Base-by-base conservation (phyloP, 2,329 filamentous ascomycete genomes). In the Rasamsonia emersonii region DNA sequence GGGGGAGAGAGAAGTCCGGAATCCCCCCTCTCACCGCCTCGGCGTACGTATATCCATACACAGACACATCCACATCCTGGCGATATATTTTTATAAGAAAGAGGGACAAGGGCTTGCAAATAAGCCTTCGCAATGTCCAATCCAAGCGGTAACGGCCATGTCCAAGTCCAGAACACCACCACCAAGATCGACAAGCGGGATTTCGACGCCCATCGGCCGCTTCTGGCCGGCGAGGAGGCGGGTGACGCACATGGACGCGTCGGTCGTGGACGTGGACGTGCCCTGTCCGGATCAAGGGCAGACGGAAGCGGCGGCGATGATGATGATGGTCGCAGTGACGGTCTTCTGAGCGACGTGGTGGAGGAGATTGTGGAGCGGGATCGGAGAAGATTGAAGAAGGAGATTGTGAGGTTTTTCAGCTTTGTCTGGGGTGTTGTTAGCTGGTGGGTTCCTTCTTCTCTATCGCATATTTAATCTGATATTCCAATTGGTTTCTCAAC, bases 401-500 rank as follows among this genome's bases (percentile, higher is more conserved):
- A 74, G 42, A 54, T 69, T 5, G 47, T 68, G 3, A 64, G 74
- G 33, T 69, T 73, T 40, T 47, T 67, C 36, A 73, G 71, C 52
- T 79, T 79, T 51, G 58, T 56, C 18, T 77, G 70, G 69, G 75
- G 73, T 20, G 63, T 79, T 33, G 53, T 79, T 38, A 74, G 67
- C 50, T 77, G 73, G 67, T 70, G 54, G 38, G 56, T 30, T 18
- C 25, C 15, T 3, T 28, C 4, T 19, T 18, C 8, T 19, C 18
- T 24, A 19, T 18, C 10, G 9, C 9, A 8, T n/a, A 17, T 11
- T 20, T 24, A 23, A 25, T 14, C 8, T 16, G 26, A 17, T 16
- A 13, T 17, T n/a, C n/a, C n/a, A n/a, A n/a, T n/a, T n/a, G n/a
- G n/a, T n/a, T n/a, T 25, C 11, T 30, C 38, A 28, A 40, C 32